A percentile compares a stretch with the other conserved stretches of the same genome.
Conservation (phyloP, 106 monocot genomes). For the Allium sativum region DNA sequence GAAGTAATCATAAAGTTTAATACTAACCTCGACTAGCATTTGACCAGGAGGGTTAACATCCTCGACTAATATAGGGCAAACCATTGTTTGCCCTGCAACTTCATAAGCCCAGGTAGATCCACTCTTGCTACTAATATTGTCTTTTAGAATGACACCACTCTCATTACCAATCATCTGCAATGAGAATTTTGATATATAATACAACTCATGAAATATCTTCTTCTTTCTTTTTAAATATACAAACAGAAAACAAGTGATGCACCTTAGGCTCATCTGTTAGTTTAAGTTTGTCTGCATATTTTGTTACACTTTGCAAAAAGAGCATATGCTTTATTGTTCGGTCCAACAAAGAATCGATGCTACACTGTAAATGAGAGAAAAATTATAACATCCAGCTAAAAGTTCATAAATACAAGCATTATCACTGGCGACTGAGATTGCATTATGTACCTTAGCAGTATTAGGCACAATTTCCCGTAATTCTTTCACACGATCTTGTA, state of each 20-base stretch:
- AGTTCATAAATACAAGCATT: conserved; percentile 2
- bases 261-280: conserved; percentile 83
- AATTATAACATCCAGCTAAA: no score
- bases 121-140: conserved; percentile 31
- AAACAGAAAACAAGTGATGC: neutral
- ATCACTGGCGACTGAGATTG: neutral
- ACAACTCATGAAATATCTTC: neutral
- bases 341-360: conserved; percentile 91
- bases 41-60: conserved; percentile 83
- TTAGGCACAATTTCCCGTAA: conserved; percentile 88
- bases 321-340: conserved; percentile 97
- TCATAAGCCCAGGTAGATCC: conserved; percentile 99
- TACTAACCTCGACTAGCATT: conserved; percentile 87
- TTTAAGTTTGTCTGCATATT: conserved; percentile 87
- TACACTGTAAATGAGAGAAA: conserved; percentile 53
- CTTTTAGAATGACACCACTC: conserved; percentile 72
- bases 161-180: conserved; percentile 74
- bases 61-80: conserved; percentile 85
- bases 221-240: neutral
- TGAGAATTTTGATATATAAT: neutral
- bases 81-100: conserved; percentile 91
- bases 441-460: conserved; percentile 57
- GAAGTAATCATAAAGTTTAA: neutral
- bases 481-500: conserved; percentile 96
- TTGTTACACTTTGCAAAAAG: conserved; percentile 82